Percentiles rank a stretch among this genome's conserved stretches.
Conservation (phyloP, 371 early-diverging fungal genomes). For the Cokeromyces recurvatus region DNA sequence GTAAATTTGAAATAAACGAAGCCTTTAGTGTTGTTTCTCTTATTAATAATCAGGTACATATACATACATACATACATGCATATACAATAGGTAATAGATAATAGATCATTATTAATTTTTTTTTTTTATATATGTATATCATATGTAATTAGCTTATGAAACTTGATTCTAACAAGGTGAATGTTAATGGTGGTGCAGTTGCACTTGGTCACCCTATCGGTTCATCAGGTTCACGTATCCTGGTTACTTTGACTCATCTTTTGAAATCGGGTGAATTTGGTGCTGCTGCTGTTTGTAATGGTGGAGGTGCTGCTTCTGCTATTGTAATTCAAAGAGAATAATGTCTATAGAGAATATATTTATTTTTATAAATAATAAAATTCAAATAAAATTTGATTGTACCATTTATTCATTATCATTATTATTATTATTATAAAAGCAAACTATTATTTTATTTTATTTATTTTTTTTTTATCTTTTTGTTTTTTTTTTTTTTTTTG, state of each 20-base stretch:
- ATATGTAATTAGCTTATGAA: slow-evolving; percentile 53
- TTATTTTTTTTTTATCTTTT: no score
- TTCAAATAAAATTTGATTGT: neutral
- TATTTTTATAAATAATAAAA: neutral
- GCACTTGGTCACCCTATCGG: slow-evolving; percentile 94
- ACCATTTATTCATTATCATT: no score
- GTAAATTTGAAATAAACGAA: slow-evolving; percentile 90
- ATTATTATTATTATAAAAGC: no score
- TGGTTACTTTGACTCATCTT: slow-evolving; percentile 81
- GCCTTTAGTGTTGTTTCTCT: slow-evolving; percentile 90
- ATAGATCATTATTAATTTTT: no score
- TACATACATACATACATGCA: no score
- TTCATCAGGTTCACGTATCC: slow-evolving; percentile 84
- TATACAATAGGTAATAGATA: no score
- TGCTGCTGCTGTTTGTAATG: slow-evolving; percentile 89
- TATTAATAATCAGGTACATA: slow-evolving; percentile 71
- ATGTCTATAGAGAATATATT: neutral
- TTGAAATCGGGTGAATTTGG: slow-evolving; percentile 79
- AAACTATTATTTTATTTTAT: no score
- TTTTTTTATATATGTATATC: no score
- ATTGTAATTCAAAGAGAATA: slow-evolving; percentile 74
- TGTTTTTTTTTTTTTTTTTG: no score
- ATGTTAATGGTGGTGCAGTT: slow-evolving; percentile 89
- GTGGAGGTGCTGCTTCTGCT: slow-evolving; percentile 89
- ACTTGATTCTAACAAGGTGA: slow-evolving; percentile 72